Base-by-base conservation (phyloP, 768 basidiomycete genomes). In the Tylopilus vinaceipallidus region DNA sequence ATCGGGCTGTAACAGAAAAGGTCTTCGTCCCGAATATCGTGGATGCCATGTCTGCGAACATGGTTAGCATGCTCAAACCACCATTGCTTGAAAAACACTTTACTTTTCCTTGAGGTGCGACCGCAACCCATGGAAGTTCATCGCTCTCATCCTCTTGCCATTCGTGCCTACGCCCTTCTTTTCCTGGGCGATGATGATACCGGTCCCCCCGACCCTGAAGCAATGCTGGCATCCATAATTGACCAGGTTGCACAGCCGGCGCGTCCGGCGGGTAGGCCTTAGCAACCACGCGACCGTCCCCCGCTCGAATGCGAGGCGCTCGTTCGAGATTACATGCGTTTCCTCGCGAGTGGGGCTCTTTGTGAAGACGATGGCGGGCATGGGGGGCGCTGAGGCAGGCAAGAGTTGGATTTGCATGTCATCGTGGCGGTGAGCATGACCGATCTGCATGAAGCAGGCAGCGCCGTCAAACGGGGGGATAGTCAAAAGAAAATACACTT, bases 91-190 rank as follows among this genome's bases (percentile, higher is more conserved):
- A 3, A 27, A n/a, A 19, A 19, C 12, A 27, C 17, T 26, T 19
- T 10, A 86, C 86, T 79, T 84, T 54, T 67, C 74, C 58, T 83
- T 83, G 50, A 79, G 57, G 54, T 88, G 86, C 20, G 83, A 85
- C 34, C 78, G 69, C 44, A 88, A 55, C 3, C 79, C 85, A 52
- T 85, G 66, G 56, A 84, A 83, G 3, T 55, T 62, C 63, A 80
- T 77, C 47, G 65, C 50, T 42, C 68, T 68, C 12, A 11, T 29
- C 26, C 44, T 47, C 29, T 43, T 45, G 30, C 19, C 20, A 13
- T 47, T 33, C 49, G 40, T 38, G 27, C 34, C 5, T 24, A 36
- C 22, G 13, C 2, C 4, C 32, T 30, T 19, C 42, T 8, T 4
- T 26, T 38, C 13, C 2, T 19, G 11, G 16, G 36, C 47, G 27